Percentiles rank a stretch among this genome's conserved stretches.
phyloP scores from a whole-genome alignment of 192 early-diverging fungal genomes.

The Linnemannia elongata region DNA sequence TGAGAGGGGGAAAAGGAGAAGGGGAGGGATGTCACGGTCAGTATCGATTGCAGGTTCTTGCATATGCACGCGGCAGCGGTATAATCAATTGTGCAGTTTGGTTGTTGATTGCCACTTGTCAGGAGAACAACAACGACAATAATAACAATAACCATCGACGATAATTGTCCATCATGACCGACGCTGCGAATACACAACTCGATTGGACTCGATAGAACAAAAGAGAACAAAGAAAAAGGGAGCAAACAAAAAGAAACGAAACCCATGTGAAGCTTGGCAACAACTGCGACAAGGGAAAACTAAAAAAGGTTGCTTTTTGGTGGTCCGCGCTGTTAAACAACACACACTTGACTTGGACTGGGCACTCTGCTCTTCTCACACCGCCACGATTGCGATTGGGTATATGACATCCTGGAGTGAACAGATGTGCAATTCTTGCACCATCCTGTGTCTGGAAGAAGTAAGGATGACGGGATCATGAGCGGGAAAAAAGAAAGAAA shows the following conservation, averaged over 20 bases:
- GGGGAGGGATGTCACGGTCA: not conserved
- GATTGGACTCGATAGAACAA: not conserved
- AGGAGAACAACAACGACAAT: too few relatives aligned
- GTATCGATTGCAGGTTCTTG: not conserved
- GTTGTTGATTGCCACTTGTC: too few relatives aligned
- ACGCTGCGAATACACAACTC: not conserved
- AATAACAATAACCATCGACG: not conserved
- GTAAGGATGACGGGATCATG: not conserved
- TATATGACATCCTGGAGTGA: too few relatives aligned
- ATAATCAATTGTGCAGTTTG: not conserved
- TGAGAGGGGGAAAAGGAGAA: not conserved
- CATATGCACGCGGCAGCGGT: not conserved
- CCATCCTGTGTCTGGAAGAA: slow-evolving; percentile 8
- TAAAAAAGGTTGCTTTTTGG: not conserved
- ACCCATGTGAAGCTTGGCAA: slow-evolving; percentile 19
- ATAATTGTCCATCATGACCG: not conserved
- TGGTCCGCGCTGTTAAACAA: not conserved
- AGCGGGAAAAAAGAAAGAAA: not conserved
- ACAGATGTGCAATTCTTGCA: not conserved
- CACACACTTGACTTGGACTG: not conserved
- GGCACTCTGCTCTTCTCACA: not conserved
- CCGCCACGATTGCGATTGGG: not conserved
- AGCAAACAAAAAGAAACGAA: not conserved
- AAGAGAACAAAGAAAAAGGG: not conserved
- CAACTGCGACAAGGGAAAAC: not conserved